phyloP scores from a whole-genome alignment of 225 moss, liverwort and hornwort genomes.

The Physcomitrium patens region DNA sequence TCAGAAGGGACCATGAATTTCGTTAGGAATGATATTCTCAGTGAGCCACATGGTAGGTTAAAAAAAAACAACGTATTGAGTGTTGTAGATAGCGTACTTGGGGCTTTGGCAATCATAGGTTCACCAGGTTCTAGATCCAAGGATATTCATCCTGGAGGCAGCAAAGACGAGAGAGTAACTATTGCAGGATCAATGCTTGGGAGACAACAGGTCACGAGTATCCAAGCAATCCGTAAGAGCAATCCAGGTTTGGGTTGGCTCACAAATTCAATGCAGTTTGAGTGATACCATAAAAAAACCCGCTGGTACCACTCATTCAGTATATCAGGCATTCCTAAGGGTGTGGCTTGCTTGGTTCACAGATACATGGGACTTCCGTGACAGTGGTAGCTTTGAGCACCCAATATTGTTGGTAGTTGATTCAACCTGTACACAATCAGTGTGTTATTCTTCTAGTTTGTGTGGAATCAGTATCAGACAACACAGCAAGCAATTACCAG shows the following conservation, averaged over 20 bases:
- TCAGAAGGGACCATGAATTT: conserved; percentile 25
- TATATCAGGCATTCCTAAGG: background rate
- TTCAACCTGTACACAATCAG: background rate
- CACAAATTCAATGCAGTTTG: conserved; percentile 34
- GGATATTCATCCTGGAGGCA: conserved; percentile 29
- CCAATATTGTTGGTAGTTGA: background rate
- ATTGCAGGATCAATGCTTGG: conserved; percentile 55
- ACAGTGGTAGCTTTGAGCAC: background rate
- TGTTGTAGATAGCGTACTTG: conserved; percentile 41
- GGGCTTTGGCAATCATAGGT: conserved; percentile 37
- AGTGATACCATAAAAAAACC: conserved; percentile 28
- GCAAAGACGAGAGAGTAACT: conserved; percentile 30
- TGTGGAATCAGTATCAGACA: too few species aligned
- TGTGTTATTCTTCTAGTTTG: too few species aligned
- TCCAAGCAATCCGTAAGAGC: conserved; percentile 49
- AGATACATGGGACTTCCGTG: background rate
- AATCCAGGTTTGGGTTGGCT: conserved; percentile 67
- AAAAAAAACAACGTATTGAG: conserved; percentile 35
- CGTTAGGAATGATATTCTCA: conserved; percentile 24
- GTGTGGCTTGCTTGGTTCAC: conserved; percentile 1
- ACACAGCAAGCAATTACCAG: too few species aligned
- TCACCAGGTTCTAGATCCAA: conserved; percentile 34
- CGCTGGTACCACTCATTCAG: background rate
- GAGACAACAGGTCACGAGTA: conserved; percentile 53
- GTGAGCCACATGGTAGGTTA: conserved; percentile 22